phyloP scores from a whole-genome alignment of 2,329 filamentous ascomycete genomes.

The Tolypocladium cylindrosporum region DNA sequence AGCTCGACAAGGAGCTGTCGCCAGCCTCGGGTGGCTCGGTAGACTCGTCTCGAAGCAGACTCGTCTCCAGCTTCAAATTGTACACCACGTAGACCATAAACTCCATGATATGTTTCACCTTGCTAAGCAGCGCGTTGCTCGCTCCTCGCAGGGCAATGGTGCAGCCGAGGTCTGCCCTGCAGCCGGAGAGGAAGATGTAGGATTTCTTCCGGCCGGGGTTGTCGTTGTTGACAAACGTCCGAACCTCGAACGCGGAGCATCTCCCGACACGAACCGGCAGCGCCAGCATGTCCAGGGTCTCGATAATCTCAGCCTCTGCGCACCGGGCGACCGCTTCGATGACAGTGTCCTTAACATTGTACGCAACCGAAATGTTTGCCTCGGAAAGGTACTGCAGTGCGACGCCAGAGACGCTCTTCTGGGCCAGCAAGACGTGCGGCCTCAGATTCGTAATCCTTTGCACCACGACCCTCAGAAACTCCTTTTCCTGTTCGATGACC shows the following conservation, averaged over 20 bases:
- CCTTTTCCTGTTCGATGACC: constrained; percentile 91
- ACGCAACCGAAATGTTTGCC: constrained; percentile 84
- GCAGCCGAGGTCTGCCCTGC: constrained; percentile 80
- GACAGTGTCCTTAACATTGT: constrained; percentile 94
- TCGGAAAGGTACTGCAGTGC: constrained; percentile 82
- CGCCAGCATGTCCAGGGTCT: constrained; percentile 87
- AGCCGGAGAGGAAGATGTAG: constrained; percentile 91
- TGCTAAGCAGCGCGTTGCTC: constrained; percentile 57
- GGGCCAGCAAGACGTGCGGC: constrained; percentile 80
- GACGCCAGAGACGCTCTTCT: constrained; percentile 85
- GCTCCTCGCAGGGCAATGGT: constrained; percentile 87
- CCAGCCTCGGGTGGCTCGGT: constrained; percentile 65
- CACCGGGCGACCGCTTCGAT: constrained; percentile 91
- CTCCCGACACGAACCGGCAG: constrained; percentile 62
- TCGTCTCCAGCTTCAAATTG: constrained; percentile 92
- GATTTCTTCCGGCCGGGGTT: constrained; percentile 74
- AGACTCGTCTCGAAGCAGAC: constrained; percentile 85
- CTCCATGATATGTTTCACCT: constrained; percentile 87
- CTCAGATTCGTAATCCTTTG: constrained; percentile 79
- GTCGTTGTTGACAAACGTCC: constrained; percentile 79
- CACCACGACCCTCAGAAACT: constrained; percentile 85
- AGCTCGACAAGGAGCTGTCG: constrained; percentile 29
- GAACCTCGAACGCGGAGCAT: constrained; percentile 85
- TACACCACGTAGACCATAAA: constrained; percentile 99
- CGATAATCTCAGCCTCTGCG: constrained; percentile 84